Evolutionary conservation across 2,329 filamentous ascomycete species (phyloP).

Genomic region (Rutstroemia sydowiana): DNA sequence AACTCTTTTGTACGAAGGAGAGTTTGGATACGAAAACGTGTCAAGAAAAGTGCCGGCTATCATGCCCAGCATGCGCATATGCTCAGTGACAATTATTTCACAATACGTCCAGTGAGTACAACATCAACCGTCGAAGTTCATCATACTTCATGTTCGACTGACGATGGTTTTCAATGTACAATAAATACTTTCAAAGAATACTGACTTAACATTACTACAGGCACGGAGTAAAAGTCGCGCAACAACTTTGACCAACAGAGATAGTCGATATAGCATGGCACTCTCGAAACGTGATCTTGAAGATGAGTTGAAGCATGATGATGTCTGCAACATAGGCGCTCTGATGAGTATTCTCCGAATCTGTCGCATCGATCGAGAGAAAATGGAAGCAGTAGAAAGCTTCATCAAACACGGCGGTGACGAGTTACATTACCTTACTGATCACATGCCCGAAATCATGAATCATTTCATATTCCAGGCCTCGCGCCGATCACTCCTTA

Average conservation of each 20-base stretch:
- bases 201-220: constrained; percentile 12
- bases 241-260: constrained; percentile 16
- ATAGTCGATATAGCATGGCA: constrained; percentile 25
- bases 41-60: constrained; percentile 49
- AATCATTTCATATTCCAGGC: constrained; percentile 81
- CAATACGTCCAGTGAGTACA: constrained; percentile 53
- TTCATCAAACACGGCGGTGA: constrained; percentile 73
- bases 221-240: constrained; percentile 36
- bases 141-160: background rate
- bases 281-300: constrained; percentile 24
- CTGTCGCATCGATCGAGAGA: constrained; percentile 82
- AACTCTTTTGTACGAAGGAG: constrained; percentile 89
- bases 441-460: constrained; percentile 78
- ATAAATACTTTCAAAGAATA: background rate
- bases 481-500: constrained; percentile 70
- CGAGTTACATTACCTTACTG: constrained; percentile 66
- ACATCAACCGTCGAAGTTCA: background rate
- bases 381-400: constrained; percentile 72
- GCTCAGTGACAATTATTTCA: constrained; percentile 73
- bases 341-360: constrained; percentile 62
- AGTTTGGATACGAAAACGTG: constrained; percentile 77
- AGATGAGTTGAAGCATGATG: constrained; percentile 43
- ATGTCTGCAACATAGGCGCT: constrained; percentile 48
- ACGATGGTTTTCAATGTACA: background rate
- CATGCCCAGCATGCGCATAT: constrained; percentile 47